These are phyloP conservation scores for Cryphonectria naterciae DNA, from an alignment of 2,329 filamentous ascomycete species.

Conservation along the genomic window DNA sequence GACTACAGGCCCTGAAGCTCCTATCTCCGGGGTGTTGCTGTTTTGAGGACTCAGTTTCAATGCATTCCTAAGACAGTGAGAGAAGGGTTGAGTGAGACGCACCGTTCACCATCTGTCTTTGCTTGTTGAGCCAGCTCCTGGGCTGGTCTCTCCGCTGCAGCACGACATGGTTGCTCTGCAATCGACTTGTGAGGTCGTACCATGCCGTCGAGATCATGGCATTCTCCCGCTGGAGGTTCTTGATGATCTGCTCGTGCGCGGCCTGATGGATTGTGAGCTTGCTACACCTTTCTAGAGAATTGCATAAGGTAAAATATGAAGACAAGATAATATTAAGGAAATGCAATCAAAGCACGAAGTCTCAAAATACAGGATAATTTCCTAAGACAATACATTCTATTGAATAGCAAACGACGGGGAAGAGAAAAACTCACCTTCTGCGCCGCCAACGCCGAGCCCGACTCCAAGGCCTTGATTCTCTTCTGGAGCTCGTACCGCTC, in stretches of 20 bases:
- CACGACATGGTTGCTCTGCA: constrained; percentile 83
- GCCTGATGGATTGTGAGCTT: constrained; percentile 43
- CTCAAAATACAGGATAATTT: constrained; percentile 5
- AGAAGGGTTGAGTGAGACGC: constrained; percentile 28
- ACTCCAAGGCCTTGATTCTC: constrained; percentile 57
- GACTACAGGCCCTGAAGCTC: constrained; percentile 39
- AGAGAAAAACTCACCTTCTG: constrained; percentile 54
- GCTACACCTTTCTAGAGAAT: not conserved
- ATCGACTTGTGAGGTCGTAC: constrained; percentile 78
- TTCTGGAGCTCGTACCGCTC: constrained; percentile 60
- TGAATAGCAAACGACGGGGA: constrained; percentile 17
- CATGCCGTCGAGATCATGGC: constrained; percentile 80
- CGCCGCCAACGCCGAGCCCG: constrained; percentile 52
- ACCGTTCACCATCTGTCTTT: constrained; percentile 73
- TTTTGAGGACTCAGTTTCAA: constrained; percentile 2
- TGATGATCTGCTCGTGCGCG: constrained; percentile 59
- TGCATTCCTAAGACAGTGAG: no score
- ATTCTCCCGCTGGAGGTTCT: constrained; percentile 77
- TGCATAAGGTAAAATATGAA: not conserved
- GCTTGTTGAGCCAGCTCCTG: constrained; percentile 83
- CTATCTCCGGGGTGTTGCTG: constrained; percentile 53
- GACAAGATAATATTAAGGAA: not conserved
- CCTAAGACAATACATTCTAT: constrained; percentile 15
- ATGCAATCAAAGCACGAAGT: not conserved
- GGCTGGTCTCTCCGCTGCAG: constrained; percentile 76